These are phyloP conservation scores for Penicillium griseofulvum DNA, from an alignment of 2,329 filamentous ascomycete species.

Conservation along the genomic window DNA sequence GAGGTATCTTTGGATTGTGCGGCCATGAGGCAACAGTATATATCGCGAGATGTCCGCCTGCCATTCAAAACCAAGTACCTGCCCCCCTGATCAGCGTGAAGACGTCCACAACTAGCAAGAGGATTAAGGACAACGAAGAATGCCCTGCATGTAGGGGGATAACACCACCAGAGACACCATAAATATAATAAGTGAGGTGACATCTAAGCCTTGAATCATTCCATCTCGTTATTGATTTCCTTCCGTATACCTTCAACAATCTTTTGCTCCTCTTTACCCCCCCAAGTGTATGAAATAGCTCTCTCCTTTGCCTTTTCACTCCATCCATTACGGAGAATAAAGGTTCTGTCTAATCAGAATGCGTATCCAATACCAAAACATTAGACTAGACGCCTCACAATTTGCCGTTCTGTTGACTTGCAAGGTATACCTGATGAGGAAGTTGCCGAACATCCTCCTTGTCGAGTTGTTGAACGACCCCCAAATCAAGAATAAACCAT, in stretches of 20 bases:
- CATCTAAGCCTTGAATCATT: not conserved
- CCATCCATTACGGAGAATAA: conserved; percentile 15
- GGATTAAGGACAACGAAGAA: not conserved
- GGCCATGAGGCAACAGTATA: no score
- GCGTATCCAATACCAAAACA: not conserved
- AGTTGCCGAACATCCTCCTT: conserved; percentile 11
- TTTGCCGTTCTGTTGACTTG: conserved; percentile 19
- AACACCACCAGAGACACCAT: not conserved
- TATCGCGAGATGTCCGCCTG: no score
- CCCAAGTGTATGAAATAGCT: conserved; percentile 19
- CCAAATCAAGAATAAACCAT: conserved; percentile 22
- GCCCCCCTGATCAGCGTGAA: not conserved
- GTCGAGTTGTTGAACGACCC: conserved; percentile 10
- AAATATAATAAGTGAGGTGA: not conserved
- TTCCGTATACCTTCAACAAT: conserved; percentile 4
- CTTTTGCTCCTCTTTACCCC: conserved; percentile 19
- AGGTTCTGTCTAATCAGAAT: conserved; percentile 12
- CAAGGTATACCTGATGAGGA: conserved; percentile 21
- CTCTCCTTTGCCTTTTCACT: conserved; percentile 14
- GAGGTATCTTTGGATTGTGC: no score
- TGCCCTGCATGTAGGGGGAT: not conserved
- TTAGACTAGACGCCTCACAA: conserved; percentile 5
- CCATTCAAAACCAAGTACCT: no score
- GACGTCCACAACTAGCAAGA: not conserved
- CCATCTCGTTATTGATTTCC: not conserved